Conservation (phyloP, 306 rosid genomes). For the Ormosia emarginata region DNA sequence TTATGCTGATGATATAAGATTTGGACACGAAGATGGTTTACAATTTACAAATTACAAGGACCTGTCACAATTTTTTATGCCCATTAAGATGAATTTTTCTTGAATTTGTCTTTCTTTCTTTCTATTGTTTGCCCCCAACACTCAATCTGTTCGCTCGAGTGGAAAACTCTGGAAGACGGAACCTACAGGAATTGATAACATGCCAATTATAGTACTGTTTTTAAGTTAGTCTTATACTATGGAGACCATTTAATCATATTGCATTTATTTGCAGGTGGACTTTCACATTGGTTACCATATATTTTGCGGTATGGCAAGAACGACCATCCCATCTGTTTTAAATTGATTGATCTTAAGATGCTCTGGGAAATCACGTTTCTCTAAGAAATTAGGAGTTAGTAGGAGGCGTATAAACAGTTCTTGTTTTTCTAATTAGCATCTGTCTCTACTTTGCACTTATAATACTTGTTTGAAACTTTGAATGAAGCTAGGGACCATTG, state of each 20-base stretch:
- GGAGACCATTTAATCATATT: neutral
- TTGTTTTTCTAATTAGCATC: neutral
- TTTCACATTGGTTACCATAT: slow-evolving; percentile 49
- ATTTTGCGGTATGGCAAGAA: slow-evolving; percentile 52
- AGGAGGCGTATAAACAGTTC: neutral
- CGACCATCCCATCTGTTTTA: neutral
- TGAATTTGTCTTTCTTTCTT: too few species aligned
- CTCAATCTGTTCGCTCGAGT: too few species aligned
- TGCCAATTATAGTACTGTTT: neutral
- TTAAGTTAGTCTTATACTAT: neutral
- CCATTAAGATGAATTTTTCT: too few species aligned
- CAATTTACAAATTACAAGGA: too few species aligned
- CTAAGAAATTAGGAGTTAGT: neutral
- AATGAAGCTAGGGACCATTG: slow-evolving; percentile 46
- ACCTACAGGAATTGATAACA: too few species aligned
- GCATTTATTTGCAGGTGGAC: slow-evolving; percentile 57
- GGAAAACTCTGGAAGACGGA: too few species aligned
- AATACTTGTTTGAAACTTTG: neutral
- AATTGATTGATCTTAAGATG: neutral
- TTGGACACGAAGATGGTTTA: too few species aligned
- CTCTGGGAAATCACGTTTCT: too few species aligned
- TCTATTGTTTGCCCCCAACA: too few species aligned
- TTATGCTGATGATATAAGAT: too few species aligned
- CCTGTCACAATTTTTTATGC: too few species aligned
- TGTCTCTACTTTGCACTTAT: neutral